These are phyloP conservation scores for Ceratobasidium sp. DNA, from an alignment of 1,284 basidiomycete species.

Conservation along the genomic window DNA sequence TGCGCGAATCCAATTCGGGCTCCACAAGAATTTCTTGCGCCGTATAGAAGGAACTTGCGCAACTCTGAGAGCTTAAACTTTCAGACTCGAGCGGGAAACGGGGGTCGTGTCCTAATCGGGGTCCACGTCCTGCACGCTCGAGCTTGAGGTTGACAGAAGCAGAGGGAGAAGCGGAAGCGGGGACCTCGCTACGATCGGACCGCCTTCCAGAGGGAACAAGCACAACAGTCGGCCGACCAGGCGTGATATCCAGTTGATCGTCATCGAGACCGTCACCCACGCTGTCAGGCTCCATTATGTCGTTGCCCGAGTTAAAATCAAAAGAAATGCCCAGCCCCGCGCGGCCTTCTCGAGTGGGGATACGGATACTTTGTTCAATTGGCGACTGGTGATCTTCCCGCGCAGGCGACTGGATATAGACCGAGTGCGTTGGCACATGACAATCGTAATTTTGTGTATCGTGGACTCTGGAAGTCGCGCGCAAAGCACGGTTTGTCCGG, in stretches of 20 bases:
- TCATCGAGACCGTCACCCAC: slow-evolving; percentile 28
- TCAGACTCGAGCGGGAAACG: slow-evolving; percentile 16
- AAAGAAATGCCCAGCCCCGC: slow-evolving; percentile 34
- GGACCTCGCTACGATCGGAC: slow-evolving; percentile 30
- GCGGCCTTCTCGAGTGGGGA: slow-evolving; percentile 28
- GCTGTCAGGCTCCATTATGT: slow-evolving; percentile 30
- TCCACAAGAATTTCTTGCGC: slow-evolving; percentile 25
- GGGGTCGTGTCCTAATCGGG: slow-evolving; percentile 37
- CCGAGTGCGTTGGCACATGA: slow-evolving; percentile 38
- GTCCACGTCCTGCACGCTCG: slow-evolving; percentile 28
- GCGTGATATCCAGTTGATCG: slow-evolving; percentile 35
- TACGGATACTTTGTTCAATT: slow-evolving; percentile 8
- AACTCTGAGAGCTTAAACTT: slow-evolving; percentile 21
- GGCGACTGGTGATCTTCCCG: slow-evolving; percentile 27
- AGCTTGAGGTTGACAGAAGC: slow-evolving; percentile 42
- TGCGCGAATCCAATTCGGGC: neutral
- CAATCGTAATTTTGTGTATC: slow-evolving; percentile 31
- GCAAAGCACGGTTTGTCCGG: slow-evolving; percentile 35
- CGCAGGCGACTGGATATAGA: slow-evolving; percentile 35
- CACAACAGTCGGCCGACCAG: slow-evolving; percentile 42
- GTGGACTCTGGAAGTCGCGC: slow-evolving; percentile 19
- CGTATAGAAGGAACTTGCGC: slow-evolving; percentile 24
- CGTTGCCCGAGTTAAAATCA: slow-evolving; percentile 38
- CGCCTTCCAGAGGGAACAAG: slow-evolving; percentile 41
- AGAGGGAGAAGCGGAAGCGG: slow-evolving; percentile 38